Percentiles rank a stretch among this genome's conserved stretches.
These are phyloP conservation scores for Boletus fagicola DNA, from an alignment of 768 basidiomycete species.

Conservation along the genomic window DNA sequence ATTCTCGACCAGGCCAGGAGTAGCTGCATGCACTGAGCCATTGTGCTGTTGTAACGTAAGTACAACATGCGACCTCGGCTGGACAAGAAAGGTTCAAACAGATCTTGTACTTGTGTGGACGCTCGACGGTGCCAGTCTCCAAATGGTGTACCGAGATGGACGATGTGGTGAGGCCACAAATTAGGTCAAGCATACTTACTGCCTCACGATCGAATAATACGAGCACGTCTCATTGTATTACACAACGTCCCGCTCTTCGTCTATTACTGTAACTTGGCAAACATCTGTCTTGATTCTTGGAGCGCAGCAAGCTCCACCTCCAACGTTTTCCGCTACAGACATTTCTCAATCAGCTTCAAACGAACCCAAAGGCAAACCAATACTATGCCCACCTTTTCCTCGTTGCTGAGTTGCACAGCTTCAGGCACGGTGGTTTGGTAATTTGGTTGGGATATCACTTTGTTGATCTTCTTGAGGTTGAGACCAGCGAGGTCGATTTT, in stretches of 20 bases:
- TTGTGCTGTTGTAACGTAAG: too few species aligned
- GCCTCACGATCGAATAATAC: neutral
- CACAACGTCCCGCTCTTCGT: neutral
- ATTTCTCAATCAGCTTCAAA: neutral
- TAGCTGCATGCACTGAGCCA: too few species aligned
- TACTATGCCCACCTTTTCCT: slow-evolving; percentile 70
- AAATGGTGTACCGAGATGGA: neutral
- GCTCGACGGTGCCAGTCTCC: neutral
- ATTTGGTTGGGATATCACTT: slow-evolving; percentile 67
- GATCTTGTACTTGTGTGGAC: neutral
- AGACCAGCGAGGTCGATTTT: slow-evolving; percentile 72
- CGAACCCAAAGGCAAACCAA: neutral
- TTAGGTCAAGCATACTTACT: neutral
- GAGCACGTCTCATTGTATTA: neutral
- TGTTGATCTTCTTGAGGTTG: slow-evolving; percentile 73
- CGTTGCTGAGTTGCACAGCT: slow-evolving; percentile 68
- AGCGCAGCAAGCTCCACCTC: slow-evolving; percentile 80
- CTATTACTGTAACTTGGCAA: slow-evolving; percentile 62
- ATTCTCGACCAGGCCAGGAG: too few species aligned
- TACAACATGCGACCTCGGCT: neutral
- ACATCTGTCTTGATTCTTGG: slow-evolving; percentile 71
- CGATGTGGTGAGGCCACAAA: neutral
- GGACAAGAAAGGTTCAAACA: neutral
- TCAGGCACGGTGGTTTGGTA: slow-evolving; percentile 81
- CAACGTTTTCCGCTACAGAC: slow-evolving; percentile 35